Conservation (phyloP, 148 eudicot species). For the Chenopodium formosanum region DNA sequence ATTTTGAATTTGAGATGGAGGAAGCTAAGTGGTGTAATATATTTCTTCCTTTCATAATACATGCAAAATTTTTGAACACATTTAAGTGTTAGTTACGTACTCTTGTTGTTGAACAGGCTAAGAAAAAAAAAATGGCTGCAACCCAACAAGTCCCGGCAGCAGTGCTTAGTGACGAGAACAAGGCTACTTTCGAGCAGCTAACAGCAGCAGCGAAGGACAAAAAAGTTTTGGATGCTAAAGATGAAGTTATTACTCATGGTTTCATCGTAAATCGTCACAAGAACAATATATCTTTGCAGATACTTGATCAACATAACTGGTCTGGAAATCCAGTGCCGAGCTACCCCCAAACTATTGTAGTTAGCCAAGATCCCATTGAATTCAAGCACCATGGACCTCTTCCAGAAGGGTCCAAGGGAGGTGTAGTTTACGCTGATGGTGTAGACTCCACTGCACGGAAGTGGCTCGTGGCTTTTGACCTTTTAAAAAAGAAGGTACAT, state of each 20-base stretch:
- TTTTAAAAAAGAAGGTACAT: not conserved
- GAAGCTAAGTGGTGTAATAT: too few species aligned
- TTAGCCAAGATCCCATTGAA: not conserved
- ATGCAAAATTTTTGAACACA: too few species aligned
- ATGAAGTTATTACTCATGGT: not conserved
- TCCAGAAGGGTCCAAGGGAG: not conserved
- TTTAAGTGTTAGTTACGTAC: not conserved
- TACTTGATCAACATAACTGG: not conserved
- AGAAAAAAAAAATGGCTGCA: not conserved
- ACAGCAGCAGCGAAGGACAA: not conserved
- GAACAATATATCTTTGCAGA: not conserved
- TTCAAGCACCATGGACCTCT: not conserved
- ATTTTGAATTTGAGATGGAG: too few species aligned
- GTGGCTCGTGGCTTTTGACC: not conserved
- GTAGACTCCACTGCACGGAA: not conserved
- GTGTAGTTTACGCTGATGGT: not conserved
- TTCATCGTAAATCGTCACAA: not conserved
- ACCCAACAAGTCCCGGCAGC: not conserved
- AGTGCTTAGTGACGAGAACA: not conserved
- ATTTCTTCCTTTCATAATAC: too few species aligned
- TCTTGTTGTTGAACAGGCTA: not conserved
- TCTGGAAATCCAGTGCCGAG: not conserved
- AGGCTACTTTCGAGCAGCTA: not conserved
- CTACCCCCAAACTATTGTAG: not conserved
- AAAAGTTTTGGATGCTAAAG: not conserved